These are phyloP conservation scores for Theileria equi DNA, from an alignment of 169 alveolate species.

Conservation along the genomic window DNA sequence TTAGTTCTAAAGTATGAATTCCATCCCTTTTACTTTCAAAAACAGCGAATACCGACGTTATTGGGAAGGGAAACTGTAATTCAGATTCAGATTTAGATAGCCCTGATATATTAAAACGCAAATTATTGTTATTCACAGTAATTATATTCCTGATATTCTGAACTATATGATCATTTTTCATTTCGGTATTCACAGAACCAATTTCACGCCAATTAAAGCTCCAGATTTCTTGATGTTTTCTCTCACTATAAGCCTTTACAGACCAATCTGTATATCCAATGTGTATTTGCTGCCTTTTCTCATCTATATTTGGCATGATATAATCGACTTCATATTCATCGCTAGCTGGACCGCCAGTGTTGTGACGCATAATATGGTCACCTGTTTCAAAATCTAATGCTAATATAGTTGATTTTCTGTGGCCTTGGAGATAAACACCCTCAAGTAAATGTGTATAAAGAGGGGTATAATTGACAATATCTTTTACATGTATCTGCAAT, in stretches of 20 bases:
- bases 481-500: conserved; percentile 70
- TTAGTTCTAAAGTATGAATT: conserved; percentile 41
- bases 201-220: conserved; percentile 62
- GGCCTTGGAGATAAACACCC: conserved; percentile 71
- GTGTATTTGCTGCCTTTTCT: conserved; percentile 33
- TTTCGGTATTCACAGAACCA: conserved; percentile 49
- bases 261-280: conserved; percentile 59
- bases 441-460: conserved; percentile 72
- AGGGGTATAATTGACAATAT: conserved; percentile 77
- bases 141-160: conserved; percentile 17
- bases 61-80: conserved; percentile 49
- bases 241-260: conserved; percentile 54
- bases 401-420: conserved; percentile 64
- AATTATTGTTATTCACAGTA: conserved; percentile 9
- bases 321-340: neutral
- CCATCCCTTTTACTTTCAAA: conserved; percentile 14
- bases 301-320: neutral
- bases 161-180: neutral
- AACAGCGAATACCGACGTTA: conserved; percentile 52
- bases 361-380: conserved; percentile 29
- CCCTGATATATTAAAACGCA: neutral
- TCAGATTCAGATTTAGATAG: neutral
- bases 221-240: conserved; percentile 53
- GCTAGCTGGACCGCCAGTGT: neutral
- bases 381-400: conserved; percentile 59